Percentiles rank a stretch among this genome's conserved stretches.
Evolutionary conservation across 495 filamentous ascomycete species (phyloP).

Genomic region (Neurospora tetrasperma): DNA sequence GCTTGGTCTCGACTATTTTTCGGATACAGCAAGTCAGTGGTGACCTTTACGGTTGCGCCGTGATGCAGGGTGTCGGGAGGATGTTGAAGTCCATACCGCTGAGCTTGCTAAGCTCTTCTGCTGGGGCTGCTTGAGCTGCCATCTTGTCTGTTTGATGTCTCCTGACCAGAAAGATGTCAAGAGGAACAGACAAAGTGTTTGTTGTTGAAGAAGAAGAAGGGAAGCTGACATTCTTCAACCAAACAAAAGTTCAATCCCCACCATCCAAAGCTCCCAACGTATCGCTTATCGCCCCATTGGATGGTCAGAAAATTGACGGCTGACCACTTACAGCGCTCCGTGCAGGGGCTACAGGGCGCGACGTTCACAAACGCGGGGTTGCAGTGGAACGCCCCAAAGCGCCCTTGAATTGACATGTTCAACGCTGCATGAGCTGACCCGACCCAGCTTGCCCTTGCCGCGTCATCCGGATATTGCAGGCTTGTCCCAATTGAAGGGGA

Average conservation of each 20-base stretch:
- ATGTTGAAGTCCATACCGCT: conserved; percentile 21
- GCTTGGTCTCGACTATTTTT: conserved; percentile 31
- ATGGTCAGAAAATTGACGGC: not conserved
- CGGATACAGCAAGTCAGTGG: not conserved
- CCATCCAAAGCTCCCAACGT: not conserved
- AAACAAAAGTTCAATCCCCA: not conserved
- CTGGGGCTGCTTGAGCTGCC: conserved; percentile 32
- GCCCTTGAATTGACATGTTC: not conserved
- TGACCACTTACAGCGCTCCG: not conserved
- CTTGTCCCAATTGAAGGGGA: not conserved
- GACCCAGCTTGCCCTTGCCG: not conserved
- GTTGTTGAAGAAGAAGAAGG: not conserved
- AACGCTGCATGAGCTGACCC: not conserved
- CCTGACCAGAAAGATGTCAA: not conserved
- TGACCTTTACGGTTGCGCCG: not conserved
- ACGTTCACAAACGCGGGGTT: not conserved
- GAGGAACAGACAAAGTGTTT: not conserved
- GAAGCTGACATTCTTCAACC: not conserved
- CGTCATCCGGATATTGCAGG: not conserved
- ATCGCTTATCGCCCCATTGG: not conserved
- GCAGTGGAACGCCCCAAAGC: not conserved
- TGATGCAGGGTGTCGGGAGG: conserved; percentile 3
- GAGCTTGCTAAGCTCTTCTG: conserved; percentile 35
- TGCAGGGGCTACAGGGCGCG: not conserved
- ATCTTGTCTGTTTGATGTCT: conserved; percentile 16